Percentiles rank a stretch among this genome's conserved stretches.
phyloP scores from a whole-genome alignment of 2,329 filamentous ascomycete genomes.

The Verticillium klebahnii region DNA sequence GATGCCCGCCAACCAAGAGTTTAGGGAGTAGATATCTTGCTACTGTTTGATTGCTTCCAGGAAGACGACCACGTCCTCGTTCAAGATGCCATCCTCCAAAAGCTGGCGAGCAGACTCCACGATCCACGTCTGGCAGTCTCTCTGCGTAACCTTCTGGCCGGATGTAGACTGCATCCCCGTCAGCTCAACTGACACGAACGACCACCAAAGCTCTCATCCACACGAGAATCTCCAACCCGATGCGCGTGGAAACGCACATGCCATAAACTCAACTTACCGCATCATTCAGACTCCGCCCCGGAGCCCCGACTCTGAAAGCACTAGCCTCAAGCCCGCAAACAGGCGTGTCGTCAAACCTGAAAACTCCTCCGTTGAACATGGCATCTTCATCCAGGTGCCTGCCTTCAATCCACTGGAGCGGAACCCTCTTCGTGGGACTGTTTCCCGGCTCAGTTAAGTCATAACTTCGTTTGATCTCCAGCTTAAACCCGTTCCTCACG shows the following conservation, averaged over 20 bases:
- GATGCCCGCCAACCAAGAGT: no score
- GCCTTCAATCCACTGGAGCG: slow-evolving; percentile 24
- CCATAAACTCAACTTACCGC: not conserved
- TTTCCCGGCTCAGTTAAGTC: slow-evolving; percentile 13
- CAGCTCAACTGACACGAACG: not conserved
- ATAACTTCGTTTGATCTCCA: slow-evolving; percentile 23
- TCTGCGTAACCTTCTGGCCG: slow-evolving; percentile 19
- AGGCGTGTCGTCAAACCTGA: slow-evolving; percentile 15
- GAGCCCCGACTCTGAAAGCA: slow-evolving; percentile 11
- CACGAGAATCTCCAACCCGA: not conserved
- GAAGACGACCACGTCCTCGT: slow-evolving; percentile 16
- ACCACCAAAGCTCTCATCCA: not conserved
- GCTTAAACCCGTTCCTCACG: slow-evolving; percentile 23
- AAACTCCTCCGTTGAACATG: slow-evolving; percentile 20
- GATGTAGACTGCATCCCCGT: not conserved
- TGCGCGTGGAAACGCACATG: no score
- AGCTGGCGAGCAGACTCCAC: slow-evolving; percentile 26
- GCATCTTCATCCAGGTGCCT: slow-evolving; percentile 16
- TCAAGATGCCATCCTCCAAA: slow-evolving; percentile 20
- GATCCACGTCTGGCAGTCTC: slow-evolving; percentile 30
- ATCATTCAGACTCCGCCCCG: slow-evolving; percentile 13
- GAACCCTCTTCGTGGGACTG: slow-evolving; percentile 16
- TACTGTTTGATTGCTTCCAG: slow-evolving; percentile 20
- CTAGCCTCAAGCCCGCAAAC: slow-evolving; percentile 21
- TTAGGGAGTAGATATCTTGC: no score